phyloP scores from a whole-genome alignment of 495 filamentous ascomycete species.

The Penicillium silybi region DNA sequence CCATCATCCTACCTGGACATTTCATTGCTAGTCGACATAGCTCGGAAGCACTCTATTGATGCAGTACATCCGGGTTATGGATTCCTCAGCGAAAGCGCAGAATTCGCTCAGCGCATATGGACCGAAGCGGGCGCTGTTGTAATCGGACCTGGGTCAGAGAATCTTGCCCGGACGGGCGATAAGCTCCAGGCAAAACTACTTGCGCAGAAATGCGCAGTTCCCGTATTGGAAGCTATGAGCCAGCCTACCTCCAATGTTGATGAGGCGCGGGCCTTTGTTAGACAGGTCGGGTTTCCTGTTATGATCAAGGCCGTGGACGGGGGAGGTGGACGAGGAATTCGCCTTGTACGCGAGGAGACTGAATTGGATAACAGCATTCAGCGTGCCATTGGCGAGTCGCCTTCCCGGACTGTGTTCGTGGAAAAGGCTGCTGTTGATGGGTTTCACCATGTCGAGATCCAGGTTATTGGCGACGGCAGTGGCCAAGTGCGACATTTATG shows the following conservation, averaged over 20 bases:
- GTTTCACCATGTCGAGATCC: constrained; percentile 56
- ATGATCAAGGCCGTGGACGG: constrained; percentile 56
- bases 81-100: constrained; percentile 56
- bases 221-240: constrained; percentile 48
- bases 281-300: constrained; percentile 47
- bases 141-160: constrained; percentile 52
- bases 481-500: constrained; percentile 49
- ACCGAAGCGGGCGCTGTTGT: constrained; percentile 46
- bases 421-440: constrained; percentile 49
- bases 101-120: constrained; percentile 50
- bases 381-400: constrained; percentile 45
- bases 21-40: constrained; percentile 39
- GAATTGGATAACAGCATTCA: constrained; percentile 42
- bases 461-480: constrained; percentile 54
- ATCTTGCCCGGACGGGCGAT: constrained; percentile 50
- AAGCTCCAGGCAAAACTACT: constrained; percentile 55
- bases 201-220: constrained; percentile 50
- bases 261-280: constrained; percentile 41
- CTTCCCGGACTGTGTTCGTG: constrained; percentile 50
- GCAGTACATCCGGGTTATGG: constrained; percentile 61
- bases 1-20: constrained; percentile 51
- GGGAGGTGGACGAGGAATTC: constrained; percentile 50
- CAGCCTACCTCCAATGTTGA: constrained; percentile 36
- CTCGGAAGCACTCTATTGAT: constrained; percentile 48
- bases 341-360: constrained; percentile 31